Evolutionary conservation across 768 basidiomycete genomes (phyloP).

Genomic region (Auriscalpium orientale): DNA sequence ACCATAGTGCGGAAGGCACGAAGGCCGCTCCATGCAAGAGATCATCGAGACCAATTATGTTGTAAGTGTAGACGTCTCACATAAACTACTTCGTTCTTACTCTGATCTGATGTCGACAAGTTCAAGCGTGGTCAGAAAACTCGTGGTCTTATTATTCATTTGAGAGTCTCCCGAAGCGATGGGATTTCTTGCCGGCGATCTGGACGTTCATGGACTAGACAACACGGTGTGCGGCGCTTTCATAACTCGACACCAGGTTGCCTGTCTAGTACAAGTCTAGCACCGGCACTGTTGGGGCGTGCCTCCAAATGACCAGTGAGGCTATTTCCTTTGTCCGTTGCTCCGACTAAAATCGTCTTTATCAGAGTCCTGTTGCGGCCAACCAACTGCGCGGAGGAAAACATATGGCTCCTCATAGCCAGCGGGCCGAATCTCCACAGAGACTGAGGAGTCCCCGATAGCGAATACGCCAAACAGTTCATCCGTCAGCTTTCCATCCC

Average conservation of each 20-base stretch:
- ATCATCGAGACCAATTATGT: background rate
- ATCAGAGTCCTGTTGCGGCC: background rate
- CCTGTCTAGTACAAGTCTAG: background rate
- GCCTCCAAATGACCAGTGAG: background rate
- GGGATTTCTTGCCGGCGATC: background rate
- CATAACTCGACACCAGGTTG: background rate
- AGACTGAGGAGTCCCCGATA: background rate
- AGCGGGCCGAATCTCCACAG: background rate
- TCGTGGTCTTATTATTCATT: background rate
- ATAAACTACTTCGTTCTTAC: too few relatives aligned
- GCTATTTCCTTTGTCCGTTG: background rate
- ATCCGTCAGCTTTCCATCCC: background rate
- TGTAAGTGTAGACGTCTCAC: constrained; percentile 1
- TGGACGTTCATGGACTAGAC: background rate
- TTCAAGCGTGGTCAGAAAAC: constrained; percentile 1
- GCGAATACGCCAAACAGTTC: background rate
- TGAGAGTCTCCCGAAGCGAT: background rate
- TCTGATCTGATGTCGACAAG: background rate
- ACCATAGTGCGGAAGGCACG: background rate
- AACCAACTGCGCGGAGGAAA: background rate
- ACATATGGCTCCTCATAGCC: background rate
- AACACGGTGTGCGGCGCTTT: background rate
- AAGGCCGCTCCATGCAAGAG: background rate
- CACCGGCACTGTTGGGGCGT: background rate
- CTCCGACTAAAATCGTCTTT: background rate